These are phyloP conservation scores for Peronospora destructor DNA, from an alignment of 352 stramenopile species.

Conservation along the genomic window DNA sequence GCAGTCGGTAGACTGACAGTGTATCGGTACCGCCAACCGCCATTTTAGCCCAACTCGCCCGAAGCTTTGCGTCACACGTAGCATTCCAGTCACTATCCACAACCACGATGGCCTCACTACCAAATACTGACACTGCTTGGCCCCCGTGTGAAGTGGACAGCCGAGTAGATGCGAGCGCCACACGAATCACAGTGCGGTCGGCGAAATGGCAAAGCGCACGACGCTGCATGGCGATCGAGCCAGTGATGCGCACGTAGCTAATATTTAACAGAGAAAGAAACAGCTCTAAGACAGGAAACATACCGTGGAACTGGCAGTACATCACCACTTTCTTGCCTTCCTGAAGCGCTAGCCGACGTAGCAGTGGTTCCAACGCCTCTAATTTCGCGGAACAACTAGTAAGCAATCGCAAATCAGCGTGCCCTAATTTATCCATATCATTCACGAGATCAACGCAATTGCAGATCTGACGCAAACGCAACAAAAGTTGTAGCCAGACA, in stretches of 20 bases:
- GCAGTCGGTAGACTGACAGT: conserved; percentile 63
- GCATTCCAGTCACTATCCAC: conserved; percentile 80
- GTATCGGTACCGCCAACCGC: conserved; percentile 39
- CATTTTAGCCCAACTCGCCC: conserved; percentile 69
- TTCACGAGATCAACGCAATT: conserved; percentile 77
- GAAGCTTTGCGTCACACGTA: conserved; percentile 73
- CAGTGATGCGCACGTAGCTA: conserved; percentile 57
- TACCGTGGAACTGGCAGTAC: conserved; percentile 66
- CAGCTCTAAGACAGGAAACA: conserved; percentile 72
- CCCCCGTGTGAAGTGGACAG: conserved; percentile 34
- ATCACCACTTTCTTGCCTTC: conserved; percentile 68
- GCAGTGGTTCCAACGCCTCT: conserved; percentile 39
- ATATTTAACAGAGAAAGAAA: conserved; percentile 58
- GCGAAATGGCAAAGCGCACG: conserved; percentile 72
- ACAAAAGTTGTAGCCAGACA: conserved; percentile 56
- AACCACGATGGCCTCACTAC: conserved; percentile 68
- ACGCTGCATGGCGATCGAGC: conserved; percentile 41
- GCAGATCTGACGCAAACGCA: conserved; percentile 64
- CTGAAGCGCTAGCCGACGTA: conserved; percentile 46
- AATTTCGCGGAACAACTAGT: conserved; percentile 60
- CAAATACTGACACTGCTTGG: conserved; percentile 56
- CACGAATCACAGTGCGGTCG: conserved; percentile 42
- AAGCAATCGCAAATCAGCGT: conserved; percentile 60
- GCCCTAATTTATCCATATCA: conserved; percentile 66
- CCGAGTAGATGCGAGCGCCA: conserved; percentile 68